A percentile compares a stretch with the other conserved stretches of the same genome.
Conservation (phyloP, 2,329 filamentous ascomycete genomes). For the Aspergillaceae sp. region DNA sequence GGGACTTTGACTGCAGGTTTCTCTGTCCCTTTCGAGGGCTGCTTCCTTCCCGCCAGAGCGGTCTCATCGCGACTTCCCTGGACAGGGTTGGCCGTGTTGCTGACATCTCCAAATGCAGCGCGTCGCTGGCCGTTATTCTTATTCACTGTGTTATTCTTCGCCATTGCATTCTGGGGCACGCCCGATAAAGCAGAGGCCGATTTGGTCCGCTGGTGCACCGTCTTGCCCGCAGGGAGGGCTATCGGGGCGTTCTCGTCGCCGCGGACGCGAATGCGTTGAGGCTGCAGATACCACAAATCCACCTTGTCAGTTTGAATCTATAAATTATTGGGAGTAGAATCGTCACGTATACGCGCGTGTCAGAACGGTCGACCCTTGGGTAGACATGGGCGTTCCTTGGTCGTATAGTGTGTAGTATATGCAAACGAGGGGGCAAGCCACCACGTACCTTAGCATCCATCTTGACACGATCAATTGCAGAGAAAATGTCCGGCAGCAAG, state of each 20-base stretch:
- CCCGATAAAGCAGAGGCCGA: slow-evolving; percentile 58
- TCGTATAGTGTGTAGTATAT: background rate
- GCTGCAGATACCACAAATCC: slow-evolving; percentile 40
- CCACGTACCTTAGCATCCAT: slow-evolving; percentile 43
- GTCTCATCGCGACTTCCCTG: slow-evolving; percentile 49
- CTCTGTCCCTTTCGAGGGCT: slow-evolving; percentile 18
- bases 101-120: slow-evolving; percentile 72
- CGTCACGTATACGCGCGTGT: no score
- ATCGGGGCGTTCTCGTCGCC: slow-evolving; percentile 62
- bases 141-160: slow-evolving; percentile 51
- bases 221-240: slow-evolving; percentile 44
- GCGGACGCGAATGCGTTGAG: slow-evolving; percentile 57
- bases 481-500: background rate
- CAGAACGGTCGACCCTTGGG: no score
- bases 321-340: no score
- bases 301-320: slow-evolving; percentile 8
- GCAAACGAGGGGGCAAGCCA: slow-evolving; percentile 8
- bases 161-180: slow-evolving; percentile 44
- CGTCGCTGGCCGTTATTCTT: slow-evolving; percentile 63
- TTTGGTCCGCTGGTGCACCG: slow-evolving; percentile 72
- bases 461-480: slow-evolving; percentile 7
- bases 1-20: slow-evolving; percentile 21
- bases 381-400: no score
- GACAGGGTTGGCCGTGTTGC: slow-evolving; percentile 50
- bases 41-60: slow-evolving; percentile 41